These are phyloP conservation scores for Kewa caespitosa DNA, from an alignment of 179 eudicot genomes.

Conservation along the genomic window DNA sequence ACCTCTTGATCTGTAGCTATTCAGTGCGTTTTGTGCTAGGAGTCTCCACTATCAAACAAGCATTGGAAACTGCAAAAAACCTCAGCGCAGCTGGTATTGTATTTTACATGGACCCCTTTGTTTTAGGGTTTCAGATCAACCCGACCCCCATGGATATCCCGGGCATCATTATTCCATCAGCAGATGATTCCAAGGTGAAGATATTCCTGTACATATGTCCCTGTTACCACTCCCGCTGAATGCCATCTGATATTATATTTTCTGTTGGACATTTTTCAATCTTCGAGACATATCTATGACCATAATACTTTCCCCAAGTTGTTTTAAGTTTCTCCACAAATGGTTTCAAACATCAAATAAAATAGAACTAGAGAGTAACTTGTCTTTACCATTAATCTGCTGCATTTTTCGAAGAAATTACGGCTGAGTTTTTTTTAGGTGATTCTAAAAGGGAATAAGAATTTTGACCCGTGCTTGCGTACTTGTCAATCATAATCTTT, in stretches of 20 bases:
- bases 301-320: too few relatives aligned
- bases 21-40: constrained; percentile 95
- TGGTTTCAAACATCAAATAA: too few relatives aligned
- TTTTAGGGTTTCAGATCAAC: constrained; percentile 92
- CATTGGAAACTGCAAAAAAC: constrained; percentile 78
- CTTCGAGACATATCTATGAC: too few relatives aligned
- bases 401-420: too few relatives aligned
- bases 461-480: constrained; percentile 4
- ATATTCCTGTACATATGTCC: neutral
- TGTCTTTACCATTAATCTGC: too few relatives aligned
- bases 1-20: constrained; percentile 93
- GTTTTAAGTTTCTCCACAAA: too few relatives aligned
- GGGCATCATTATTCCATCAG: constrained; percentile 80
- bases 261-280: too few relatives aligned
- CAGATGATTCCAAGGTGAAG: constrained; percentile 89
- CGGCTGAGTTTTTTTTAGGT: too few relatives aligned
- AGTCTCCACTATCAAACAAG: constrained; percentile 81
- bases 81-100: constrained; percentile 92
- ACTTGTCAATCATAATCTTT: neutral
- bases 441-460: too few relatives aligned
- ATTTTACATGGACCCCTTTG: constrained; percentile 95
- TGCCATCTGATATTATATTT: too few relatives aligned
- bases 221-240: too few relatives aligned
- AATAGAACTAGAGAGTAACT: too few relatives aligned
- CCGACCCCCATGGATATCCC: constrained; percentile 92